Base-by-base conservation (phyloP, 2,329 filamentous ascomycete genomes). In the Xylaria multiplex region DNA sequence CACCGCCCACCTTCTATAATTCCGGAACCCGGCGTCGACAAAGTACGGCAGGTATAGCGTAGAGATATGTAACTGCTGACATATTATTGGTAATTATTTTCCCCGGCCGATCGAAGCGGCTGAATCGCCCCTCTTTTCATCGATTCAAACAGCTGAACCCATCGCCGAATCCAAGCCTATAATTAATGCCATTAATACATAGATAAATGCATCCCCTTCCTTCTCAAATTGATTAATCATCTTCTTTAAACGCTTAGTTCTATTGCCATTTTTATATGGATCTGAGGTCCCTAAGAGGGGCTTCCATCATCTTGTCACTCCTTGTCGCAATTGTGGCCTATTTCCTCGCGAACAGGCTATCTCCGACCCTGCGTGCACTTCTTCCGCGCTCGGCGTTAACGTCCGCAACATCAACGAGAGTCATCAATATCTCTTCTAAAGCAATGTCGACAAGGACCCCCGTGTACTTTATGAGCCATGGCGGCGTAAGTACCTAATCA, bases 381-480 rank as follows among this genome's bases (percentile, higher is more conserved):
- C 55, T 70, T 59, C 69, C 72, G 19, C 58, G 66, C 58, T 74
- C 68, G 22, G 56, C 66, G 6, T 70, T 64, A 24, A 62, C 62
- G 32, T 49, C 71, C 3, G 6, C 37, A 2, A 14, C 68, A 45
- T 48, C 70, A 30, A 32, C 67, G 13, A 67, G 64, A 11, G 60
- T 62, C 45, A 66, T 67, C 24, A 58, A 11, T 45, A 48, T 22
- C 30, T 35, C 14, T 60, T 49, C 63, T n/a, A 64, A 52, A 32
- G 64, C 65, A 35, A 78, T 75, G 75, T 16, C 70, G 52, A 58
- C 65, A 4, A 78, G 72, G 64, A 60, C 80, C 7, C 83, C 83
- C 0, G 81, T 83, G 6, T 85, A 85, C 69, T 85, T 84, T 72
- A 79, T 85, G 65, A 83, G 81, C 64, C 83, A 85, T 71, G 83